A percentile compares a stretch with the other conserved stretches of the same genome.
Conservation (phyloP, 2,329 filamentous ascomycete species). For the Rutstroemia sp. region DNA sequence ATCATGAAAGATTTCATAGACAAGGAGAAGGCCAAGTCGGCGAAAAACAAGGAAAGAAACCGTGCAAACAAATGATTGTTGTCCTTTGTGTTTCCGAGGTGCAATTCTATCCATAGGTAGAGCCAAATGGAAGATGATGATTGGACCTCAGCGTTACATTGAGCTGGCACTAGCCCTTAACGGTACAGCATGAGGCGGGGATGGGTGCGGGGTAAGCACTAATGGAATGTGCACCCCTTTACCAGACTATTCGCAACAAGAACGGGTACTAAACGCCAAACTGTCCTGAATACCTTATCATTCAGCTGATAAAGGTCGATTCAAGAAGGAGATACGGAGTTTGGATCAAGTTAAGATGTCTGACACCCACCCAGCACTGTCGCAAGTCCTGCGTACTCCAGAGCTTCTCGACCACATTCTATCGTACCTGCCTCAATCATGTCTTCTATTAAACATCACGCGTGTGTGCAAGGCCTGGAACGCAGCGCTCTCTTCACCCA, state of each 20-base stretch:
- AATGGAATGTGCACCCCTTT: neutral
- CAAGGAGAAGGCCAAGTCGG: constrained; percentile 39
- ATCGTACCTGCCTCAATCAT: constrained; percentile 7
- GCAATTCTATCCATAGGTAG: too few species aligned
- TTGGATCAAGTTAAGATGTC: neutral
- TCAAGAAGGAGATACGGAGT: neutral
- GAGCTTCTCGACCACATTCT: constrained; percentile 3
- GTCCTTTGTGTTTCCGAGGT: too few species aligned
- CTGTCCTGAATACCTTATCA: too few species aligned
- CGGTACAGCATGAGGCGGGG: neutral
- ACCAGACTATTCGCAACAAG: neutral
- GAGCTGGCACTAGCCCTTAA: neutral
- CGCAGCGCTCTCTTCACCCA: neutral
- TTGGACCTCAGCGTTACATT: neutral
- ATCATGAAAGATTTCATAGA: constrained; percentile 68
- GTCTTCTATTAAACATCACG: neutral
- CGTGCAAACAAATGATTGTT: constrained; percentile 7
- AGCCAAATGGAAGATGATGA: too few species aligned
- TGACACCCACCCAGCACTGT: neutral
- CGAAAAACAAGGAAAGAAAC: constrained; percentile 7
- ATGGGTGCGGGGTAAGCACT: neutral
- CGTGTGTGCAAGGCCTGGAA: constrained; percentile 2
- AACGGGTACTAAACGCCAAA: neutral
- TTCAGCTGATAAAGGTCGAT: neutral
- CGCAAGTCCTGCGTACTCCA: constrained; percentile 1